phyloP scores from a whole-genome alignment of 2,329 filamentous ascomycete genomes.

The Exserohilum turcica region DNA sequence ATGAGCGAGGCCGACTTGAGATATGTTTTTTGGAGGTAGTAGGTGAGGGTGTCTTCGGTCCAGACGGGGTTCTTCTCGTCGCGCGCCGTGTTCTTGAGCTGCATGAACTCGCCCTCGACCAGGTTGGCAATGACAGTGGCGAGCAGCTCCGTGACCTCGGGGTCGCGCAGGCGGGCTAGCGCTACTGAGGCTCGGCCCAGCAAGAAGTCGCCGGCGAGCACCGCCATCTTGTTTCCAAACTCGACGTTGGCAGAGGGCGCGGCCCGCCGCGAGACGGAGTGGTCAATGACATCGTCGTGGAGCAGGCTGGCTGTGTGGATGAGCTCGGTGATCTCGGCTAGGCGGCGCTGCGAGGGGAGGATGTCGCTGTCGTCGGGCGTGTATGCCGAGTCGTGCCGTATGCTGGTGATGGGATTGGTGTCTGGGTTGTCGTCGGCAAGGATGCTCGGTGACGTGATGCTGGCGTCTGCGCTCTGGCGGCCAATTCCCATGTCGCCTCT shows the following conservation, averaged over 20 bases:
- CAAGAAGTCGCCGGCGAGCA: conserved; percentile 94
- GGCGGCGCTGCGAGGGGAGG: conserved; percentile 85
- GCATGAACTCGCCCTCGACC: conserved; percentile 99
- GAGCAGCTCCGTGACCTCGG: conserved; percentile 91
- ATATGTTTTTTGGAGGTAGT: conserved; percentile 98
- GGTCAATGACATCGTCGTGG: conserved; percentile 98
- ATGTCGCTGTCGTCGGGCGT: conserved; percentile 66
- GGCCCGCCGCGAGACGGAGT: conserved; percentile 82
- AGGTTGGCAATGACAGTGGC: conserved; percentile 97
- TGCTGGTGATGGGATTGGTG: conserved; percentile 58
- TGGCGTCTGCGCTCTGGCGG: conserved; percentile 56
- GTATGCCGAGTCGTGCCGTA: conserved; percentile 54
- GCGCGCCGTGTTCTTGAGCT: conserved; percentile 91
- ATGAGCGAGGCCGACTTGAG: conserved; percentile 95
- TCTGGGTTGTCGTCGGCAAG: conserved; percentile 79
- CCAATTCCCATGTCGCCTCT: conserved; percentile 27
- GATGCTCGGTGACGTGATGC: conserved; percentile 64
- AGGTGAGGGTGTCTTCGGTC: conserved; percentile 86
- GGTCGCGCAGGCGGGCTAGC: conserved; percentile 84
- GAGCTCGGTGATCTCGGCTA: conserved; percentile 95
- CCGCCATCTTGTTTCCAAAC: conserved; percentile 99
- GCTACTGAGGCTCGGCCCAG: conserved; percentile 92
- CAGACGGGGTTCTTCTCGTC: conserved; percentile 85
- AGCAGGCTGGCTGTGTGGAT: conserved; percentile 96
- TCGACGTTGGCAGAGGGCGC: conserved; percentile 88